phyloP scores from a whole-genome alignment of 257 asterid genomes.

The Forsythia viridissima region DNA sequence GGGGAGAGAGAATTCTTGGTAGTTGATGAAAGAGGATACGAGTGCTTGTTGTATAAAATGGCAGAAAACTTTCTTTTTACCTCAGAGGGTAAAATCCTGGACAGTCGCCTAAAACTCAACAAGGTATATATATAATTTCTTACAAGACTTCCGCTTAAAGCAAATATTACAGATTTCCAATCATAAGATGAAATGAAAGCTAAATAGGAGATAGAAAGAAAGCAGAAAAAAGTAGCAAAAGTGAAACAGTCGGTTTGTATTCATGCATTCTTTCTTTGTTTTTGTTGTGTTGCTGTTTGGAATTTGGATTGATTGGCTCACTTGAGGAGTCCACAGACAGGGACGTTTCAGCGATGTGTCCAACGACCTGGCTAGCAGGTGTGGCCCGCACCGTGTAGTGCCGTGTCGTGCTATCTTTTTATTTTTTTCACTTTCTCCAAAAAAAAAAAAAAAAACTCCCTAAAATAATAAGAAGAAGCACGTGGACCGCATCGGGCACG shows the following conservation, averaged over 20 bases:
- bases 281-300: slow-evolving; percentile 40
- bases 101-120: slow-evolving; percentile 73
- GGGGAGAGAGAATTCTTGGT: slow-evolving; percentile 84
- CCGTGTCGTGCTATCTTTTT: neutral
- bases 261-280: slow-evolving; percentile 20
- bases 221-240: slow-evolving; percentile 13
- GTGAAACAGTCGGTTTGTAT: slow-evolving; percentile 18
- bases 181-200: slow-evolving; percentile 17
- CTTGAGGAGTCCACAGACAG: slow-evolving; percentile 1
- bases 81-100: slow-evolving; percentile 57
- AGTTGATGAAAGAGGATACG: slow-evolving; percentile 93
- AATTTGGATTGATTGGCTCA: slow-evolving; percentile 18
- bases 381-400: neutral
- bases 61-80: slow-evolving; percentile 62
- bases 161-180: slow-evolving; percentile 23
- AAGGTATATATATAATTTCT: slow-evolving; percentile 45
- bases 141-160: neutral
- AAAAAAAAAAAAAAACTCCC: neutral
- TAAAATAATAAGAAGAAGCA: neutral
- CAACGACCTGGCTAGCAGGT: neutral
- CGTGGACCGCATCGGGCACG: neutral
- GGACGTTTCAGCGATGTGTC: neutral
- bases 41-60: slow-evolving; percentile 74
- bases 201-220: neutral
- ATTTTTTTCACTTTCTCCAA: neutral